phyloP scores from a whole-genome alignment of 73 alveolate species.

The Symbiodinium pilosum region DNA sequence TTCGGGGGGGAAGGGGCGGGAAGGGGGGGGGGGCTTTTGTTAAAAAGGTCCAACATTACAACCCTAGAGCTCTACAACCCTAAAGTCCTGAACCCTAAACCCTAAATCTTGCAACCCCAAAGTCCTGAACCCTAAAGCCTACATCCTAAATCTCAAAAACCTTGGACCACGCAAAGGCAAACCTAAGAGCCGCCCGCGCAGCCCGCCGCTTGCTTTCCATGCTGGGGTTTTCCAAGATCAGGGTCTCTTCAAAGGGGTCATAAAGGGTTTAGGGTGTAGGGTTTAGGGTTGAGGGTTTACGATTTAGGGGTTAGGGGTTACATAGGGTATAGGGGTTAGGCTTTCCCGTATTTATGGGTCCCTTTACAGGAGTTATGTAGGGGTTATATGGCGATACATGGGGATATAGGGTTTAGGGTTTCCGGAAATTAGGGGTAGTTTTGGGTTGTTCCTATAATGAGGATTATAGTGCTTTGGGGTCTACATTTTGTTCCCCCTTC shows the following conservation, averaged over 20 bases:
- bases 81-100: not conserved
- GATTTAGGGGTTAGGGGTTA: no score
- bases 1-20: no score
- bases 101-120: not conserved
- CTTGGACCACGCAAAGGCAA: constrained; percentile 4
- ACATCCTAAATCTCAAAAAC: not conserved
- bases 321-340: no score
- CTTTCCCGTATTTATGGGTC: no score
- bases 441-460: not conserved
- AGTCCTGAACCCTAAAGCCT: not conserved
- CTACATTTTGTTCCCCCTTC: not conserved
- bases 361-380: no score
- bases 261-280: no score
- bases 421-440: not conserved
- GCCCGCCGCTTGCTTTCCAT: constrained; percentile 22
- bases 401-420: no score
- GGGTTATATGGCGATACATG: no score
- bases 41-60: not conserved
- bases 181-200: constrained; percentile 49
- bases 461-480: not conserved
- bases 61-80: not conserved
- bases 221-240: no score
- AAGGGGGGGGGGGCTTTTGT: not conserved
- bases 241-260: no score
- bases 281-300: no score